Percentiles rank a stretch among this genome's conserved stretches.
Evolutionary conservation across 208 protist species (phyloP).

Genomic region (Lotmaria passim): DNA sequence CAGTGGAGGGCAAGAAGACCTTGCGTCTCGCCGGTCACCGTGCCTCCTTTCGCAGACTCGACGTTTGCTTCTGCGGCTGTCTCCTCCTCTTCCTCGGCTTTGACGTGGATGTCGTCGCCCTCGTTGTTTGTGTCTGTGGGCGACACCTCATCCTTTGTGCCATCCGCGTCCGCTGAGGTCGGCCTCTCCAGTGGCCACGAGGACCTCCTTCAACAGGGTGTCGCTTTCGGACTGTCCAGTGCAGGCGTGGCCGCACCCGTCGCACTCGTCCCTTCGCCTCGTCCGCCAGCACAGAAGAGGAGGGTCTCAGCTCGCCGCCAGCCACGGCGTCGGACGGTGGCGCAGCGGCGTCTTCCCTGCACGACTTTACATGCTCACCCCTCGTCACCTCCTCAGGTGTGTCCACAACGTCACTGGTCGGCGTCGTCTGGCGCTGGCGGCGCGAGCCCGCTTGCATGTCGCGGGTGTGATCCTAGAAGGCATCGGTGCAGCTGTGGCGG

Average conservation of each 20-base stretch:
- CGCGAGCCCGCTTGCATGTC: conserved; percentile 1
- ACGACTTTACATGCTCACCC: not conserved
- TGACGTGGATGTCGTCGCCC: not conserved
- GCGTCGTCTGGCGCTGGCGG: conserved; percentile 16
- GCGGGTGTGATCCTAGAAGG: not conserved
- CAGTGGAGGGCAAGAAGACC: conserved; percentile 31
- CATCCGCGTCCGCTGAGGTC: not conserved
- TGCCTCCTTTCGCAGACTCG: not conserved
- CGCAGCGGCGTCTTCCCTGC: not conserved
- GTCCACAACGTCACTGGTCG: conserved; percentile 8
- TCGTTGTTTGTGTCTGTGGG: not conserved
- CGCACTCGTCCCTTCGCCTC: not conserved
- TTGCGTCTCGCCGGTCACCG: not conserved
- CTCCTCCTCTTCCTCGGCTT: not conserved
- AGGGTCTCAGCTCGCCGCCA: conserved; percentile 10
- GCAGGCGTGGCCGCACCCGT: not conserved
- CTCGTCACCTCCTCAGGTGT: not conserved
- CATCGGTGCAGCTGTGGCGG: not conserved
- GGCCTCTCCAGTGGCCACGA: conserved; percentile 8
- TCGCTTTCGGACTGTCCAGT: not conserved
- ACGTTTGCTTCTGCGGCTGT: not conserved
- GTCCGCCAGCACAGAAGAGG: not conserved
- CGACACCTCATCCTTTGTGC: not conserved
- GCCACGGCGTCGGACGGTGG: not conserved
- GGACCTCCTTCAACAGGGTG: conserved; percentile 15